Conservation (phyloP, 495 filamentous ascomycete genomes). For the Stereocaulon alpinum region DNA sequence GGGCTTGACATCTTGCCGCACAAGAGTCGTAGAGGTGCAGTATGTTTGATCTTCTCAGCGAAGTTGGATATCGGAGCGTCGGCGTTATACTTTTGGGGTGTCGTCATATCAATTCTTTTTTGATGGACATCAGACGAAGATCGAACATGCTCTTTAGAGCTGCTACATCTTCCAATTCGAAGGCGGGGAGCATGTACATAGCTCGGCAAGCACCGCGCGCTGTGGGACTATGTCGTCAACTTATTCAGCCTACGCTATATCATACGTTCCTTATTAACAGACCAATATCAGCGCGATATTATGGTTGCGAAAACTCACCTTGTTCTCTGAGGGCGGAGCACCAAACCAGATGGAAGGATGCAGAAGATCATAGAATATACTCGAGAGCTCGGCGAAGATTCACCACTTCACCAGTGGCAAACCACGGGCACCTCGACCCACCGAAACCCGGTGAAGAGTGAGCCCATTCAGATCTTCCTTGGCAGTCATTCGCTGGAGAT, state of each 20-base stretch:
- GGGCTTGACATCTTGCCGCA: slow-evolving; percentile 30
- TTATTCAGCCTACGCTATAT: neutral
- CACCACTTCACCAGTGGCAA: slow-evolving; percentile 47
- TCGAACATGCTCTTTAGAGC: neutral
- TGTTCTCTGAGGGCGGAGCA: neutral
- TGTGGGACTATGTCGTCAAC: slow-evolving; percentile 2
- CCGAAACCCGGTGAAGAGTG: slow-evolving; percentile 95
- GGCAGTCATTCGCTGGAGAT: neutral
- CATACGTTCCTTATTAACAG: neutral
- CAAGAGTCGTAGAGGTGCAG: neutral
- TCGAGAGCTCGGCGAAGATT: slow-evolving; percentile 45
- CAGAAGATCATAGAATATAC: neutral
- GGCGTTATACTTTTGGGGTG: slow-evolving; percentile 1
- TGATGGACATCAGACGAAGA: neutral
- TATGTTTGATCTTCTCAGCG: neutral
- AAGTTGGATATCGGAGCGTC: slow-evolving; percentile 9
- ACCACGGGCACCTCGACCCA: slow-evolving; percentile 69
- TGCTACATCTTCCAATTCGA: neutral
- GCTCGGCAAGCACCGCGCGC: slow-evolving; percentile 1
- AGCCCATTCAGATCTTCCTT: slow-evolving; percentile 21
- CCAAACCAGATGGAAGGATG: neutral
- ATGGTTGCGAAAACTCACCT: neutral
- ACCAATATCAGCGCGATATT: neutral
- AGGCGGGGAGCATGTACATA: slow-evolving; percentile 10
- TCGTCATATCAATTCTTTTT: slow-evolving; percentile 7